Base-by-base conservation (phyloP, 2,329 filamentous ascomycete genomes). In the Anthostomella pinea region DNA sequence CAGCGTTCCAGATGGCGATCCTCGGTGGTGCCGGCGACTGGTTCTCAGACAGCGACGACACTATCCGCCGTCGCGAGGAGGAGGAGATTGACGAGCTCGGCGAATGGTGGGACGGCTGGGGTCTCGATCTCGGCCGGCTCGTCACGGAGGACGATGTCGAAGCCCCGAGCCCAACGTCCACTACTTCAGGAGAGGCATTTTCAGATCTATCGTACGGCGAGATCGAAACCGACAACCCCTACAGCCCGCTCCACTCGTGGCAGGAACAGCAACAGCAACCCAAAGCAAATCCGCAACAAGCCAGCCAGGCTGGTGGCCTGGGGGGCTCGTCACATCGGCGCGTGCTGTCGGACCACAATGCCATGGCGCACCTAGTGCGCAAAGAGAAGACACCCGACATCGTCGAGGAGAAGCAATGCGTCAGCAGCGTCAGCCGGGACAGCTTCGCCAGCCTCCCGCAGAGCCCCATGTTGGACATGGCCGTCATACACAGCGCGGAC, bases 1-100 rank as follows among this genome's bases (percentile, higher is more conserved):
- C 73, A 5, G 77, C 77, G 3, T 82, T 81, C 53, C 78, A 83
- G 57, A 79, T 81, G 69, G 77, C 79, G 11, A 79, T 81, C 32
- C 60, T 75, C 0, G 77, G 77, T 26, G 75, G 73, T 5, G 72
- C 73, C 2, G 73, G 72, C 19, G 74, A 77, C 45, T 64, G 74
- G 28, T 63, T 68, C 33, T 60, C 61, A 13, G 73, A 72, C 33
- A 59, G 62, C 13, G 60, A 64, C 30, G 66, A 68, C 48, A 65
- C 60, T 29, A 58, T 65, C 9, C 61, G 57, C 5, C 58, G 50
- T 8, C 51, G 48, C 8, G 64, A 72, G 26, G 65, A 65, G 5
- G 72, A 74, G 36, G 72, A 76, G 38, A 53, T 60, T 4, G 67
- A 69, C 23, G 72, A 76, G 6, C 52, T 79, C 15, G 54, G 54